Base-by-base conservation (phyloP, 306 rosid species). In the Quillaja saponaria region DNA sequence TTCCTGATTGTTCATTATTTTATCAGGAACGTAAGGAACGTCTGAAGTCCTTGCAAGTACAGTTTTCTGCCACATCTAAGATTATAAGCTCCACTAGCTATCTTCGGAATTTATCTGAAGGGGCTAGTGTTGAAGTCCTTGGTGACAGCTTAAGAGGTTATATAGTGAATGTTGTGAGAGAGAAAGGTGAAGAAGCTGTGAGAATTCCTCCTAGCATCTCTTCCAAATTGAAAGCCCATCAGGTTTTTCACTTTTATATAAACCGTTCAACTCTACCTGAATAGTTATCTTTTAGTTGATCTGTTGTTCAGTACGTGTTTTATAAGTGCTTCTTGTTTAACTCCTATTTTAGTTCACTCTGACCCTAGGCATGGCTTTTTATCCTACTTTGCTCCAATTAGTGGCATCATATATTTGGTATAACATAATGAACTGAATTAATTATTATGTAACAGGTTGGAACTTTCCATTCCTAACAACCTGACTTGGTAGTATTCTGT, bases 21-120 rank as follows among this genome's bases (percentile, higher is more conserved):
- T 58, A 49, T 59, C 58, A 92, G 98, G 98, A 92, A 73, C 98
- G 98, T 66, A 96, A 86, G 71, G 96, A 92, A 64, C 96, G 98
- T 35, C 69, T 88, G 76, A 78, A 84, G 73, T 88, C 96, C 69
- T 69, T 88, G 76, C 74, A 94, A 73, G 90, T 49, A 33, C 90
- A 86, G 76, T 86, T 84, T 78, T 92, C 96, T 58, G 84, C 81
- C 55, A 74, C 79, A 57, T 82, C 96, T 68, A 67, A 79, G 50
- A 71, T 76, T 49, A 82, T 55, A 74, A 79, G 72, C 70, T 77
- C 82, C 38, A 77, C 70, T 10, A 76, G 90, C 44, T 86, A 25
- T 79, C 82, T 73, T 31, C 80, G 96, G 46, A 86, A 71, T 75
- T 80, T 90, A 72, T 55, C 90, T 35, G 98, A 92, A 84, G 95